Evolutionary conservation across 345 rosid genomes (phyloP).

Genomic region (Capsella bursapastoris): DNA sequence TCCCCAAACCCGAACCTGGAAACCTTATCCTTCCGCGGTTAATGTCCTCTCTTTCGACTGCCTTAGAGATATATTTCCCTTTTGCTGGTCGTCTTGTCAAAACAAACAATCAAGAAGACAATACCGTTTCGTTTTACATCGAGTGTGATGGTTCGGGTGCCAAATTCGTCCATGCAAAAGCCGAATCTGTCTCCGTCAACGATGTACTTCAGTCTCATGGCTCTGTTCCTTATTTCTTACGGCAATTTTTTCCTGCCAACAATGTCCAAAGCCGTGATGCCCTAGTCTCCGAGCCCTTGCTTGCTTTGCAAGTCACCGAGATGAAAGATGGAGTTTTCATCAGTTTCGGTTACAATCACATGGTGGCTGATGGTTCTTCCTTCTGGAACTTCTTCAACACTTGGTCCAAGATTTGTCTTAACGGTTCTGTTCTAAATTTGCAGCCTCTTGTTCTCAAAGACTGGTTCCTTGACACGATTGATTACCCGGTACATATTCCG

Average conservation of each 20-base stretch:
- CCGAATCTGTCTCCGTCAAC: conserved; percentile 39
- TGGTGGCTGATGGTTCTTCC: conserved; percentile 48
- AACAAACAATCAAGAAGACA: conserved; percentile 20
- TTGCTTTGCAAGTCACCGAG: conserved; percentile 54
- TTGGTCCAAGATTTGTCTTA: conserved; percentile 51
- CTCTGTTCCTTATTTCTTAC: conserved; percentile 33
- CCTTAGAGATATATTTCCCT: conserved; percentile 20
- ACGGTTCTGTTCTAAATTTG: not conserved
- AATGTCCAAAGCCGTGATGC: conserved; percentile 37
- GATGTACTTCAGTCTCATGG: conserved; percentile 41
- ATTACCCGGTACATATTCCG: conserved; percentile 43
- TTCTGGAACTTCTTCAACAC: conserved; percentile 55
- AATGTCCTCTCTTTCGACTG: conserved; percentile 26
- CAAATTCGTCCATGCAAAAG: conserved; percentile 47
- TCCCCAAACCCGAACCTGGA: conserved; percentile 32
- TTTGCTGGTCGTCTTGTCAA: conserved; percentile 41
- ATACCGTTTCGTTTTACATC: conserved; percentile 32
- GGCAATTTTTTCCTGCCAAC: conserved; percentile 46
- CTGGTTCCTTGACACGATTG: conserved; percentile 27
- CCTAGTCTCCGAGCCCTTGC: conserved; percentile 41
- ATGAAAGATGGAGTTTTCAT: conserved; percentile 52
- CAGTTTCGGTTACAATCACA: conserved; percentile 51
- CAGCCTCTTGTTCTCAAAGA: conserved; percentile 36
- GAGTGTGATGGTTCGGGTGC: conserved; percentile 29
- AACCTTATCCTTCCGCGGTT: conserved; percentile 1